Evolutionary conservation across 2,329 filamentous ascomycete genomes (phyloP), one percentile per base, ranked within the genome.

Genomic region (Penicillium capsulatum): DNA sequence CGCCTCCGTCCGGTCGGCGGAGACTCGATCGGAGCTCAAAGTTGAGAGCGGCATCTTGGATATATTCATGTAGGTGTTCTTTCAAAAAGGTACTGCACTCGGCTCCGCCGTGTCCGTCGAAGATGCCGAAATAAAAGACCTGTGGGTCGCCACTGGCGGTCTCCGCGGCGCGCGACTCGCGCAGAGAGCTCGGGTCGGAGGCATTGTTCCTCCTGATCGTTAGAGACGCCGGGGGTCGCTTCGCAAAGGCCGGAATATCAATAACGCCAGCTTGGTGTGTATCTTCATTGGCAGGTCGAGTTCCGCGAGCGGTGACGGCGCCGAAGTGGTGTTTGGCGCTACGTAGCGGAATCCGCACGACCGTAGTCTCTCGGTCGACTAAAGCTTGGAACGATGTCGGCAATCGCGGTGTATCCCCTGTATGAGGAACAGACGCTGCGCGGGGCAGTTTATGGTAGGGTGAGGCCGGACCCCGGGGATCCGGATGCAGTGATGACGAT

Each of bases 301-400:
- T 87, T 15, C 92, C 92, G 34, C 92, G 79, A 20, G 84, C 84
- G 29, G 84, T 77, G 9, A 79, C 79, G 16, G 81, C 86, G 17
- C 92, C 92, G 58, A 94, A 96, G 68, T 98, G 92, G 61, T 98
- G 92, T 61, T 97, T 97, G 19, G 92, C 92, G 54, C 85, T 90
- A 55, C 84, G 85, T 47, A 98, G 72, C 4, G 92, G 92, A 59
- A 98, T 98, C 24, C 92, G 85, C 33, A 97, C 92, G 4, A 97
- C 87, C 0, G 92, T 96, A 51, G 92, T 80, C 55, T 96, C 89
- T 53, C 88, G 79, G 47, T 79, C 77, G 34, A 81, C 71, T 34
- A 78, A 73, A 8, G 79, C 74, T 34, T 80, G 74, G n/a, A 77
- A 71, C 1, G 75, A 71, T 11, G 76, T 72, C 9, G 81, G 79